Percentiles rank a stretch among this genome's conserved stretches.
phyloP scores from a whole-genome alignment of 768 basidiomycete species.

The Xerocomus brunneocitrinus region DNA sequence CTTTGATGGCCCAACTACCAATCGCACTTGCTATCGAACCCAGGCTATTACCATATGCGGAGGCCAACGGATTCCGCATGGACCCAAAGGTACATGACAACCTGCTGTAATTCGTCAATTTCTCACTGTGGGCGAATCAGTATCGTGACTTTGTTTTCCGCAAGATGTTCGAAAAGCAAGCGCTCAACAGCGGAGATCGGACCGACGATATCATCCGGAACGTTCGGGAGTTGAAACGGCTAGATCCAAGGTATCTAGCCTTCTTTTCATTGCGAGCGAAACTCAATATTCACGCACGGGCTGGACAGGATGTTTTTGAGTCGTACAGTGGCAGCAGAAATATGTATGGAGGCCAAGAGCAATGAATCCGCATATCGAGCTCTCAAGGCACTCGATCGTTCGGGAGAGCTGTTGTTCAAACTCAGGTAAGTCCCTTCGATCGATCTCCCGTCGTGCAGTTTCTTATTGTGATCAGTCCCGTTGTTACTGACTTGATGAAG shows the following conservation, averaged over 20 bases:
- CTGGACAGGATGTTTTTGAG: constrained; percentile 69
- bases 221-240: constrained; percentile 64
- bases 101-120: not conserved
- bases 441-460: not conserved
- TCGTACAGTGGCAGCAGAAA: constrained; percentile 77
- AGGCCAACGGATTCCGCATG: constrained; percentile 72
- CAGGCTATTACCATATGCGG: constrained; percentile 64
- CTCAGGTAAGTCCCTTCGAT: constrained; percentile 45
- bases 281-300: constrained; percentile 3
- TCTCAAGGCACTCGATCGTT: constrained; percentile 61
- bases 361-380: constrained; percentile 69
- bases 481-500: constrained; percentile 66
- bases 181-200: constrained; percentile 45
- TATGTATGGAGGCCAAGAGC: constrained; percentile 74
- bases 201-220: constrained; percentile 63
- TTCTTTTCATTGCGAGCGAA: not conserved
- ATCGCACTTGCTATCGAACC: constrained; percentile 75
- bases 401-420: constrained; percentile 63
- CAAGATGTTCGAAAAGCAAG: constrained; percentile 70
- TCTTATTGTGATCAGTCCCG: constrained; percentile 23
- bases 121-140: constrained; percentile 33
- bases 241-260: constrained; percentile 57
- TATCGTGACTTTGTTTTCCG: constrained; percentile 86
- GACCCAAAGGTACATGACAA: constrained; percentile 56
- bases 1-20: constrained; percentile 73